These are phyloP conservation scores for Haplosporangium sp. DNA, from an alignment of 371 early-diverging fungal genomes.

Conservation along the genomic window DNA sequence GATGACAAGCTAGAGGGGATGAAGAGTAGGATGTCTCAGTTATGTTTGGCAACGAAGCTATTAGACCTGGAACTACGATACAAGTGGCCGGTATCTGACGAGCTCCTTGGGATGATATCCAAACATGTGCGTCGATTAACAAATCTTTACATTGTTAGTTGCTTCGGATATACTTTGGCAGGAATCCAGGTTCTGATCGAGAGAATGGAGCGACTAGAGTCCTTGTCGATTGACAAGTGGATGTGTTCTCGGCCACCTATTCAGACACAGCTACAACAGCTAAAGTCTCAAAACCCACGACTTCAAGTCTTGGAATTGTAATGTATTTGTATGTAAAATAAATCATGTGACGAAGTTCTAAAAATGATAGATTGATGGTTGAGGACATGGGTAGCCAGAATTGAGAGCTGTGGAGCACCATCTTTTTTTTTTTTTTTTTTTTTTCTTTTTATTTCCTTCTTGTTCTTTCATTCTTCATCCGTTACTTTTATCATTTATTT, in stretches of 20 bases:
- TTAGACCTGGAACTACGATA: conserved; percentile 39
- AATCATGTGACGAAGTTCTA: too few relatives aligned
- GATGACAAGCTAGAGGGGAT: conserved; percentile 18
- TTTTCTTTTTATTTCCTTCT: neutral
- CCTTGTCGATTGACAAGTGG: conserved; percentile 32
- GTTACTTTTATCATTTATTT: neutral
- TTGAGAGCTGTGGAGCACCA: neutral
- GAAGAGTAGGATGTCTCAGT: conserved; percentile 16
- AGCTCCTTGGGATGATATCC: conserved; percentile 14
- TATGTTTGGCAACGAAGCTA: conserved; percentile 29
- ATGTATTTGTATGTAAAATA: neutral
- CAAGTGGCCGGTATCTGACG: conserved; percentile 54
- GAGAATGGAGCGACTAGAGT: conserved; percentile 9
- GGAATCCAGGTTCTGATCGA: conserved; percentile 17
- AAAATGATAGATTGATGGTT: too few relatives aligned
- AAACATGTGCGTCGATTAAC: conserved; percentile 27
- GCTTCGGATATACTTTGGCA: conserved; percentile 22
- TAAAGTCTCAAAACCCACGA: conserved; percentile 10
- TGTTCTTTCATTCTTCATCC: neutral
- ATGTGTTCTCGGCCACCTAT: conserved; percentile 6
- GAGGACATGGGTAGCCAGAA: neutral
- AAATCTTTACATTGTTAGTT: conserved; percentile 21
- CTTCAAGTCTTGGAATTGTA: conserved; percentile 11
- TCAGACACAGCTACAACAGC: conserved; percentile 4
- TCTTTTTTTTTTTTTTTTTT: neutral